Percentiles rank a stretch among this genome's conserved stretches.
phyloP scores from a whole-genome alignment of 768 basidiomycete genomes.

The Mycena pura region DNA sequence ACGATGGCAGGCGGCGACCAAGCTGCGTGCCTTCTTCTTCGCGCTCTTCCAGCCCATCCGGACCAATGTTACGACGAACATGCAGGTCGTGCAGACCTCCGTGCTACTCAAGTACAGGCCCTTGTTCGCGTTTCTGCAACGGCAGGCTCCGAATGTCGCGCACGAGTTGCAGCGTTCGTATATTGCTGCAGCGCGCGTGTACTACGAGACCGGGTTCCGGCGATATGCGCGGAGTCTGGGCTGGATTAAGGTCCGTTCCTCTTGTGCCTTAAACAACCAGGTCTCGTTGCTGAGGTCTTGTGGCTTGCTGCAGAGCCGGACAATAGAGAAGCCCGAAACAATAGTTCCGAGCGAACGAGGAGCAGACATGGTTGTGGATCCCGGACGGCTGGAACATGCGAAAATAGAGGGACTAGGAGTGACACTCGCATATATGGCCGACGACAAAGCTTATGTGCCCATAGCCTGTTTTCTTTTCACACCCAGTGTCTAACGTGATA shows the following conservation, averaged over 20 bases:
- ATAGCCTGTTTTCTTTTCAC: neutral
- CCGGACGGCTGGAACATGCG: conserved; percentile 67
- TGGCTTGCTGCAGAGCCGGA: conserved; percentile 58
- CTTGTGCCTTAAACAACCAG: neutral
- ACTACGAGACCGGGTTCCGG: conserved; percentile 95
- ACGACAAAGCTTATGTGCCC: conserved; percentile 85
- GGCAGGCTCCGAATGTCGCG: conserved; percentile 82
- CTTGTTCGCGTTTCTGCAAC: conserved; percentile 84
- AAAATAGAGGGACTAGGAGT: conserved; percentile 83
- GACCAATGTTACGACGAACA: conserved; percentile 85
- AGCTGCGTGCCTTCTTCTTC: conserved; percentile 87
- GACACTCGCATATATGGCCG: conserved; percentile 86
- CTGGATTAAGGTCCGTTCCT: conserved; percentile 67
- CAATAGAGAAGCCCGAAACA: conserved; percentile 71
- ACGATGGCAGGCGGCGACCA: conserved; percentile 90
- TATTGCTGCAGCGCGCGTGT: conserved; percentile 79
- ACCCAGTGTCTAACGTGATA: conserved; percentile 17
- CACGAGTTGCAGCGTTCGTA: conserved; percentile 90
- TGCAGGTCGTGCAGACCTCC: conserved; percentile 91
- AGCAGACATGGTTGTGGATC: conserved; percentile 49
- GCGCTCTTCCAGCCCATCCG: conserved; percentile 84
- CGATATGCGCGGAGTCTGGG: conserved; percentile 85
- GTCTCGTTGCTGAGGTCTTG: neutral
- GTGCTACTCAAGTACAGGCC: conserved; percentile 83
- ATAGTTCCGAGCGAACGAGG: conserved; percentile 59